Base-by-base conservation (phyloP, 2,329 filamentous ascomycete species). In the Aspergillus sp. region DNA sequence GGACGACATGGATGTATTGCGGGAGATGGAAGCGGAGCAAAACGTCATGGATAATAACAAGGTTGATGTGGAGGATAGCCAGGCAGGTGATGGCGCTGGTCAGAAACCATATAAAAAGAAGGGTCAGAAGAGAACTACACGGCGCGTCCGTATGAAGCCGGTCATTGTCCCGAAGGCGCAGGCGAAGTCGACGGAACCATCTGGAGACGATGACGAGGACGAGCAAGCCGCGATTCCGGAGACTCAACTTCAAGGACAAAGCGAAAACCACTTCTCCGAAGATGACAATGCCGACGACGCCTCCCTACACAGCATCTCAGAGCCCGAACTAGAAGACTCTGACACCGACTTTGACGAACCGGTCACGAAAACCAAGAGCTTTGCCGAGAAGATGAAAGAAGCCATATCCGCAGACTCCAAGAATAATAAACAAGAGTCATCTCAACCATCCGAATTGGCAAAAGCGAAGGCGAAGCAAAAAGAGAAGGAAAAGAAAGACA, bases 121-220 rank as follows among this genome's bases (percentile, higher is more conserved):
- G 54, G 73, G 72, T 2, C 74, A 75, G 52, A 76, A 76, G 53
- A 63, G 74, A 42, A 74, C 71, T 5, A 76, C 74, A 1, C 65
- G 69, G 45, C 58, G 67, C 42, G 68, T 72, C 10, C 64, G 59
- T 33, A 73, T 76, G 64, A 69, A 66, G 42, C 73, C 73, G 1
- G 63, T 67, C 3, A 54, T 63, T 7, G 23, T 56, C 19, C 49
- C 56, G 19, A 66, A 65, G 25, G 57, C 66, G 30, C 65, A 62
- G 43, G 52, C 60, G 3, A 59, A 62, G 43, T 45, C 58, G 4
- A 5, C 37, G 5, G 10, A 10, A 39, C 19, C 9, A 3, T 12
- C 37, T 39, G 53, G 56, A 41, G 55, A 59, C 7, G 53, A 56
- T 12, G 52, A 53, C n/a, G 47, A 57, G 6, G 51, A 66, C 19